Percentiles rank a stretch among this genome's conserved stretches.
These are phyloP conservation scores for Noccaea bulbosa DNA, from an alignment of 345 rosid species.

Conservation along the genomic window DNA sequence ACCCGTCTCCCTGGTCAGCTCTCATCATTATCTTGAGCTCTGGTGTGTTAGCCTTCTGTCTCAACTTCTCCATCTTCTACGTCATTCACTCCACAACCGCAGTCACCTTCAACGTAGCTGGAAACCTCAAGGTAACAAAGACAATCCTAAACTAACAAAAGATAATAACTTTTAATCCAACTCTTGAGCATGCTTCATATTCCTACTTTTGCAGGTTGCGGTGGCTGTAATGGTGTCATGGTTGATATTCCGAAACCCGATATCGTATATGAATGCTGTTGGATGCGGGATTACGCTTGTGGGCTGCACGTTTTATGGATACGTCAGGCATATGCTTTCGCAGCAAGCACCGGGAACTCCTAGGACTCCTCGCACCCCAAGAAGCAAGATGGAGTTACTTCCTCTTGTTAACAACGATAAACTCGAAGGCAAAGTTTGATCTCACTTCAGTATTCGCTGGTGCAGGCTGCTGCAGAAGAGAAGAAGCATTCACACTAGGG, in stretches of 20 bases:
- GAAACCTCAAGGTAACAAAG: constrained; percentile 94
- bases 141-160: constrained; percentile 21
- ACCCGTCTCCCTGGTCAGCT: constrained; percentile 59
- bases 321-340: constrained; percentile 82
- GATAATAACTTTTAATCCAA: not conserved
- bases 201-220: constrained; percentile 66
- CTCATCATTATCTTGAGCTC: constrained; percentile 82
- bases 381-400: constrained; percentile 72
- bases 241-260: constrained; percentile 93
- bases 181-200: constrained; percentile 24
- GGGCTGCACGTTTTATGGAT: constrained; percentile 97
- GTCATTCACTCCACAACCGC: constrained; percentile 99
- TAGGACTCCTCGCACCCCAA: constrained; percentile 86
- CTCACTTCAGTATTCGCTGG: constrained; percentile 11
- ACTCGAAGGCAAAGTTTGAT: constrained; percentile 79
- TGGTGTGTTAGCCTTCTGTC: constrained; percentile 94
- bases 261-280: constrained; percentile 80
- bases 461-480: constrained; percentile 26
- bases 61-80: constrained; percentile 96
- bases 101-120: constrained; percentile 97
- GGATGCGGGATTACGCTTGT: constrained; percentile 91
- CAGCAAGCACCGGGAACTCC: constrained; percentile 86
- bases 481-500: constrained; percentile 17
- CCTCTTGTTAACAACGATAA: constrained; percentile 91
- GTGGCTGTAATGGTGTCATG: constrained; percentile 94